phyloP scores from a whole-genome alignment of 2,329 filamentous ascomycete genomes.

The Aureobasidium lini region DNA sequence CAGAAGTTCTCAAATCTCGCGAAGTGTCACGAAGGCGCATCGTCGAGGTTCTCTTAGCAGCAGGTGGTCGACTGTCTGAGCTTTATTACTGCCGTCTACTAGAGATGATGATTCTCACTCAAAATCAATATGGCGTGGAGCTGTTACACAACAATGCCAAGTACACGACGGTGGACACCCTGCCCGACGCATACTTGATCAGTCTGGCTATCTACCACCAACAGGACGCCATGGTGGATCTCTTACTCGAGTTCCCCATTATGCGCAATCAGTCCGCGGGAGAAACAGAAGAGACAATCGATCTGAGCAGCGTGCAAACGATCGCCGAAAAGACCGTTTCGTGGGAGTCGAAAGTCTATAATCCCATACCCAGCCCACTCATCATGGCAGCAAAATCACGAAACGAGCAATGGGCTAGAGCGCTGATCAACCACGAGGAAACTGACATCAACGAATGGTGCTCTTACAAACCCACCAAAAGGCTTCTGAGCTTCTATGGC shows the following conservation, averaged over 20 bases:
- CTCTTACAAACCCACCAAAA: background rate
- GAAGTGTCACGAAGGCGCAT: background rate
- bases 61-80: constrained; percentile 3
- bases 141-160: background rate
- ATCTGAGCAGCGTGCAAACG: background rate
- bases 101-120: constrained; percentile 7
- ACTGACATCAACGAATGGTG: constrained; percentile 7
- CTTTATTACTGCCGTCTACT: constrained; percentile 7
- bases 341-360: constrained; percentile 3
- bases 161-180: background rate
- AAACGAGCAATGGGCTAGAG: constrained; percentile 1
- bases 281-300: background rate
- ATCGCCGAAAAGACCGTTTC: background rate
- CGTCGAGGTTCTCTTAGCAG: background rate
- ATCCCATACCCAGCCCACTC: constrained; percentile 5
- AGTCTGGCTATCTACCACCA: constrained; percentile 6
- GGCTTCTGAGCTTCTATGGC: background rate
- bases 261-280: background rate
- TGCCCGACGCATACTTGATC: constrained; percentile 2
- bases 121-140: background rate
- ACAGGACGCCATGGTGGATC: constrained; percentile 1
- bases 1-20: background rate
- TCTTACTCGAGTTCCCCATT: background rate
- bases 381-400: background rate
- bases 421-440: background rate